A percentile compares a stretch with the other conserved stretches of the same genome.
Evolutionary conservation across 371 early-diverging fungal species (phyloP).

Genomic region (Mucor plumbeus): DNA sequence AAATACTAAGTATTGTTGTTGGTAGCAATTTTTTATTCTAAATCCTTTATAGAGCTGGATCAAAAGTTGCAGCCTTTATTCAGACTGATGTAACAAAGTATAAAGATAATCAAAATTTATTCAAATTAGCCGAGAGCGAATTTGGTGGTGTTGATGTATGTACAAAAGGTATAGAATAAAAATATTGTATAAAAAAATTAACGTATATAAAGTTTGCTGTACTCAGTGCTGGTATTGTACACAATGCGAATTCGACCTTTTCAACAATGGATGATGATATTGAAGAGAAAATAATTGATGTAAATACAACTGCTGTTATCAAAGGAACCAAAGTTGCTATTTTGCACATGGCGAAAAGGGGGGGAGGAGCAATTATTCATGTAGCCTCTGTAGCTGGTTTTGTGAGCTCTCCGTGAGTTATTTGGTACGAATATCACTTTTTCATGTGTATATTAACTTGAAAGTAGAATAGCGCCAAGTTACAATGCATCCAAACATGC

Average conservation of each 20-base stretch:
- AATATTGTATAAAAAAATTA: no score
- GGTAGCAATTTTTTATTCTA: neutral
- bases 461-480: neutral
- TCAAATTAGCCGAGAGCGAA: conserved; percentile 48
- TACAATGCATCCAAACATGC: conserved; percentile 94
- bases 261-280: conserved; percentile 29
- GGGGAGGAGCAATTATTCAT: conserved; percentile 57
- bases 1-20: neutral
- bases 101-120: conserved; percentile 48
- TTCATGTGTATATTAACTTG: no score
- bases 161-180: neutral
- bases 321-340: conserved; percentile 52
- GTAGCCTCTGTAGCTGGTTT: conserved; percentile 43
- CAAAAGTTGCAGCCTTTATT: conserved; percentile 45
- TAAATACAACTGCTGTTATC: conserved; percentile 72
- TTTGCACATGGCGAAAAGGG: conserved; percentile 42
- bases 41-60: conserved; percentile 5
- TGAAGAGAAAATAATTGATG: conserved; percentile 56
- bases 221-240: conserved; percentile 64
- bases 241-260: conserved; percentile 32
- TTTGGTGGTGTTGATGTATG: conserved; percentile 69
- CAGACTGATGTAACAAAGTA: conserved; percentile 67
- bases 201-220: conserved; percentile 12
- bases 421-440: no score
- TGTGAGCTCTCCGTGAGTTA: conserved; percentile 17